Evolutionary conservation across 768 basidiomycete species (phyloP).

Genomic region (Pleurotus giganteus): DNA sequence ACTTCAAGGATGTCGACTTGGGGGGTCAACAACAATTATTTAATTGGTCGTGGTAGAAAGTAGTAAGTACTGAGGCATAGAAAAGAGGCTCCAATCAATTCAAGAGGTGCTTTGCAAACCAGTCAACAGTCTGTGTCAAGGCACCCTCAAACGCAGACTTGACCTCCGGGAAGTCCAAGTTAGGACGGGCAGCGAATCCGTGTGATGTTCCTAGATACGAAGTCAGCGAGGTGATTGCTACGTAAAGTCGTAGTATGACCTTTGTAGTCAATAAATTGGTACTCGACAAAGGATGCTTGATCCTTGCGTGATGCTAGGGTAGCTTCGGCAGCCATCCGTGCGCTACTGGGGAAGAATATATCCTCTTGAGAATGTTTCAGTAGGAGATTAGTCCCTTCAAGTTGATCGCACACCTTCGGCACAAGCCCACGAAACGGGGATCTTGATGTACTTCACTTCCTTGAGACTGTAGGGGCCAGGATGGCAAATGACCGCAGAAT

Average conservation of each 20-base stretch:
- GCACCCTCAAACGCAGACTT: conserved; percentile 41
- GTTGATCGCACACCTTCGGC: conserved; percentile 15
- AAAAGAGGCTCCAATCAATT: neutral
- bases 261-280: conserved; percentile 44
- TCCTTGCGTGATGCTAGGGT: conserved; percentile 33
- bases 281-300: conserved; percentile 35
- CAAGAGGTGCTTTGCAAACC: conserved; percentile 42
- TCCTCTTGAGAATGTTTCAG: conserved; percentile 38
- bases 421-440: conserved; percentile 19
- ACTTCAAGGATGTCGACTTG: no score
- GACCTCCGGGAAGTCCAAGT: conserved; percentile 33
- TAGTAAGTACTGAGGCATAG: neutral
- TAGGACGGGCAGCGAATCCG: conserved; percentile 44
- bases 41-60: neutral
- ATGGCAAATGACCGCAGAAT: conserved; percentile 41
- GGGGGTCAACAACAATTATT: neutral
- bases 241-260: conserved; percentile 22
- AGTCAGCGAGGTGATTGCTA: neutral
- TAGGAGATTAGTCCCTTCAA: no score
- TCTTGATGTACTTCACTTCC: conserved; percentile 33
- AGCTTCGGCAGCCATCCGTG: conserved; percentile 33
- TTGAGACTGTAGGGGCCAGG: conserved; percentile 33
- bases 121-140: conserved; percentile 38
- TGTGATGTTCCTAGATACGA: conserved; percentile 38
- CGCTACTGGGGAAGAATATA: conserved; percentile 27